A percentile compares a stretch with the other conserved stretches of the same genome.
Evolutionary conservation across 169 alveolate genomes (phyloP).

Genomic region (Plasmodium knowlesi): DNA sequence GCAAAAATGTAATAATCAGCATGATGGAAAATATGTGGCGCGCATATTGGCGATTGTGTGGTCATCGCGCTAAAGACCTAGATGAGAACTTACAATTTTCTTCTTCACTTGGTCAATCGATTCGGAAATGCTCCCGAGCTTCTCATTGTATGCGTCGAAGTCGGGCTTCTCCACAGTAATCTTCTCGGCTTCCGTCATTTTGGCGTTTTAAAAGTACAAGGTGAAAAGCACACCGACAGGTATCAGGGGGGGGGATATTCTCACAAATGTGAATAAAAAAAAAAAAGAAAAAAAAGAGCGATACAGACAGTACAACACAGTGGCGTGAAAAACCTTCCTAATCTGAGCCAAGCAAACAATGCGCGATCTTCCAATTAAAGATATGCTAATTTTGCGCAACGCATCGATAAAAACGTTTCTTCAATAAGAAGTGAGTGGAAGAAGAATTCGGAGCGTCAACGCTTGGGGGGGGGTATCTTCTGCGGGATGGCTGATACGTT

Average conservation of each 20-base stretch:
- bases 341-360: too few species aligned
- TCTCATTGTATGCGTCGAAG: constrained; percentile 72
- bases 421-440: background rate
- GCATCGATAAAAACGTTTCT: background rate
- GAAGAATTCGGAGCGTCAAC: background rate
- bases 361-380: too few species aligned
- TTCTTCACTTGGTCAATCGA: constrained; percentile 68
- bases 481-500: background rate
- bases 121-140: constrained; percentile 42
- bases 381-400: too few species aligned
- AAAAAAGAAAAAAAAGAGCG: background rate
- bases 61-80: background rate
- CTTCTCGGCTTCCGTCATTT: constrained; percentile 74
- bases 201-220: background rate
- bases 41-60: background rate
- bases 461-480: background rate
- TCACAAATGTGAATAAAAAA: background rate
- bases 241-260: background rate
- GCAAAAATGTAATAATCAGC: too few species aligned
- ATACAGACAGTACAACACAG: background rate
- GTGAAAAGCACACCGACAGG: background rate
- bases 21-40: too few species aligned
- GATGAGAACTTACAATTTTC: constrained; percentile 29
- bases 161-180: constrained; percentile 65
- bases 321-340: background rate